Conservation (phyloP, 1,284 basidiomycete genomes). For the Moesziomyces sp. region DNA sequence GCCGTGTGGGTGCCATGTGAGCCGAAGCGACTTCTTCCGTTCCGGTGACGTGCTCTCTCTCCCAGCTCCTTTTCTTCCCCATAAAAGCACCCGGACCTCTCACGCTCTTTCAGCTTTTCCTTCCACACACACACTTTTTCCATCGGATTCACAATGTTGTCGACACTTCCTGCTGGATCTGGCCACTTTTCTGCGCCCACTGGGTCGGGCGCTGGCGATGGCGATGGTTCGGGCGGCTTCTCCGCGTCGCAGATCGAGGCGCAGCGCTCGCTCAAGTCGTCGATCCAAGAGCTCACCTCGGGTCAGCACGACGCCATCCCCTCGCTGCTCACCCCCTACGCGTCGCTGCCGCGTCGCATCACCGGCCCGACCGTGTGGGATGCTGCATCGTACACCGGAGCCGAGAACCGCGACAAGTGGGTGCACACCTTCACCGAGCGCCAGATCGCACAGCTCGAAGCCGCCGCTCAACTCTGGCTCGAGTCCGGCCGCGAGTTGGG, state of each 20-base stretch:
- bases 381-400: slow-evolving; percentile 61
- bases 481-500: slow-evolving; percentile 51
- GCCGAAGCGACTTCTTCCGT: too few species aligned
- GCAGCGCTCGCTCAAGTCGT: slow-evolving; percentile 53
- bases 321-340: slow-evolving; percentile 60
- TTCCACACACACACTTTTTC: not conserved
- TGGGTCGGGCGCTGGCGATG: slow-evolving; percentile 15
- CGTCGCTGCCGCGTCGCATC: slow-evolving; percentile 66
- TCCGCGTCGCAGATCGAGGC: slow-evolving; percentile 45
- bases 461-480: slow-evolving; percentile 48
- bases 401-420: slow-evolving; percentile 51
- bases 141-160: slow-evolving; percentile 21
- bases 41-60: slow-evolving; percentile 3
- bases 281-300: slow-evolving; percentile 55
- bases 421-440: slow-evolving; percentile 48
- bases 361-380: slow-evolving; percentile 61
- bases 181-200: slow-evolving; percentile 18
- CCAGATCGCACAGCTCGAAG: slow-evolving; percentile 53
- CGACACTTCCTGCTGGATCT: slow-evolving; percentile 23
- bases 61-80: not conserved
- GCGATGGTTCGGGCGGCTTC: slow-evolving; percentile 34
- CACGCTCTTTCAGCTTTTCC: not conserved
- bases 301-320: slow-evolving; percentile 59
- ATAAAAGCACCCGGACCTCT: not conserved
- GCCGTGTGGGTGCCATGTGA: slow-evolving; percentile 1